Base-by-base conservation (phyloP, 352 stramenopile genomes). In the Globisporangium paddicum region DNA sequence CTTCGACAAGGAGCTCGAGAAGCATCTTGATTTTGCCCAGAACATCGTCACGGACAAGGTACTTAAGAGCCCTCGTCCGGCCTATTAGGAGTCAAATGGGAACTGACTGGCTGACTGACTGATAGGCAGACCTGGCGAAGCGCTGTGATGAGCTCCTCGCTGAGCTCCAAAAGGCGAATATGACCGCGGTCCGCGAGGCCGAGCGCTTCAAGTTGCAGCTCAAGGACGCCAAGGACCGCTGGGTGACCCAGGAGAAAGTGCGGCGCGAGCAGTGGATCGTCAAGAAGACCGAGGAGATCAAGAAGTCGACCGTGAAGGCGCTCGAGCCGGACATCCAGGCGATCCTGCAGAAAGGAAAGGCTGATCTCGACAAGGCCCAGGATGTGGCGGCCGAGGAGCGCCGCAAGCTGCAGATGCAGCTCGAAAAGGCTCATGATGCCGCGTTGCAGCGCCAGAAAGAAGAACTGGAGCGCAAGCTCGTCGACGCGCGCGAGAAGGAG, bases 251-350 rank as follows among this genome's bases (percentile, higher is more conserved):
- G 52, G 83, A 93, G 49, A 90, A 90, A 46, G 63, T 72, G 21
- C 73, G 77, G 14, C 77, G 83, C 41, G 81, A 91, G 32, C 77
- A 93, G 48, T 93, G 81, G 83, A 86, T 93, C 58, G 63, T 73
- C 16, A 89, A 90, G 57, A 93, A 93, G 65, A 93, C 81, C 1
- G 83, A 90, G 42, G 83, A 93, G 62, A 90, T 91, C 62, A 93
- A 93, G 65, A 93, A 91, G 53, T 85, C 75, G 32, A 91, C 83
- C 0, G 74, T 93, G 19, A 79, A 85, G 46, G 81, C 83, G 5
- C 58, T 93, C 18, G 83, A 93, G 53, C 81, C 83, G 0, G 81
- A 93, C 51, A 89, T 93, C 49, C 83, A 93, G 49, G 73, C 81
- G 18, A 93, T 93, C 63, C 68, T 93, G 26, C 65, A 78, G 5